Evolutionary conservation across 2,329 filamentous ascomycete genomes (phyloP).

Genomic region (Septoria petroselini): DNA sequence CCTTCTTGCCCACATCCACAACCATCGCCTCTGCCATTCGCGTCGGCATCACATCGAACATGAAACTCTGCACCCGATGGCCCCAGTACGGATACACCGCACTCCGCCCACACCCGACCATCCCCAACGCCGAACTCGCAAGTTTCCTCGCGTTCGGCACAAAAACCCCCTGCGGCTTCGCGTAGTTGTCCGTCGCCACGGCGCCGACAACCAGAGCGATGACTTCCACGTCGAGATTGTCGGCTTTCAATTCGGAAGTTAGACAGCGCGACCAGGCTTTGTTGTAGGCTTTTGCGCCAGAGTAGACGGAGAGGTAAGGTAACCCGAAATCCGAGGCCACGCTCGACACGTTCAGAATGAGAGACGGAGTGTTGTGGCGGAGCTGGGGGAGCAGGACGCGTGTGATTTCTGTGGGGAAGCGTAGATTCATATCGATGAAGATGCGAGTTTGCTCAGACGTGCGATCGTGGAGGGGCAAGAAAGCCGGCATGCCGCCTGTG

Average conservation of each 20-base stretch:
- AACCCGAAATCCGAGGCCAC: slow-evolving; percentile 44
- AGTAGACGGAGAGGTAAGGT: slow-evolving; percentile 50
- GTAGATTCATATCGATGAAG: slow-evolving; percentile 49
- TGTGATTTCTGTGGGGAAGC: slow-evolving; percentile 53
- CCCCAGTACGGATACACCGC: slow-evolving; percentile 30
- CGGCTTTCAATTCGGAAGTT: slow-evolving; percentile 43
- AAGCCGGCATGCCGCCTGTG: slow-evolving; percentile 34
- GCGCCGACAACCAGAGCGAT: slow-evolving; percentile 19
- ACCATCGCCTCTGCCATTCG: background rate
- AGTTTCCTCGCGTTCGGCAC: slow-evolving; percentile 23
- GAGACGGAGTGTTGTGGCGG: slow-evolving; percentile 40
- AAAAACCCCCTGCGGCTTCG: slow-evolving; percentile 17
- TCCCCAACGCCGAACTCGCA: slow-evolving; percentile 23
- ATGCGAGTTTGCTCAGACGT: slow-evolving; percentile 41
- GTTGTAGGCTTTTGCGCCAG: slow-evolving; percentile 48
- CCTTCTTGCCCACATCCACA: background rate
- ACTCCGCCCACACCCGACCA: slow-evolving; percentile 28
- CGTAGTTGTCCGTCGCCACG: slow-evolving; percentile 24
- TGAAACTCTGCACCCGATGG: slow-evolving; percentile 27
- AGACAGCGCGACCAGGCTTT: slow-evolving; percentile 43
- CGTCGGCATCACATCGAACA: slow-evolving; percentile 24
- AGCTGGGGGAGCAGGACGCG: slow-evolving; percentile 48
- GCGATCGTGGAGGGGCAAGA: slow-evolving; percentile 40
- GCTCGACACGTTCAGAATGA: slow-evolving; percentile 54
- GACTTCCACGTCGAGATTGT: slow-evolving; percentile 42